A percentile compares a stretch with the other conserved stretches of the same genome.
Evolutionary conservation across 116 monocot genomes (phyloP).

Genomic region (Phalaenopsis hybrid): DNA sequence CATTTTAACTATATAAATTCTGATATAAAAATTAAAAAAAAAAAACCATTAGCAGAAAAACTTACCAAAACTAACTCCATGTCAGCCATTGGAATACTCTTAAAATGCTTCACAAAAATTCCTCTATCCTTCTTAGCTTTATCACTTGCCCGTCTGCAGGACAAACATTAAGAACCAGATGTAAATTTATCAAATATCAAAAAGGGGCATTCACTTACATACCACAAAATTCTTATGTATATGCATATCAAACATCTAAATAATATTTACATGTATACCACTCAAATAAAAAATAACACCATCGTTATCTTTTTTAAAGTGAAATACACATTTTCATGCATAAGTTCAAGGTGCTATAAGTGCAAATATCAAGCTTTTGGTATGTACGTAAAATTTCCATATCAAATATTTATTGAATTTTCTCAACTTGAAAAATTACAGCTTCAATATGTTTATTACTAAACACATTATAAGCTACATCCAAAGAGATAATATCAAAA

Average conservation of each 20-base stretch:
- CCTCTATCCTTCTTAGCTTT: constrained; percentile 45
- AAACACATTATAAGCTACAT: neutral
- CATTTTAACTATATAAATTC: neutral
- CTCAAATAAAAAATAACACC: too few relatives aligned
- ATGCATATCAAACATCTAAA: too few relatives aligned
- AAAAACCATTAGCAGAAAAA: constrained; percentile 1
- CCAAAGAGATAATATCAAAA: neutral
- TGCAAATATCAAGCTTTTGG: too few relatives aligned
- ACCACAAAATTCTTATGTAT: too few relatives aligned
- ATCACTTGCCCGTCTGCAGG: constrained; percentile 47
- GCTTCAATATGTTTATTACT: neutral
- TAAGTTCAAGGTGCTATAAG: too few relatives aligned
- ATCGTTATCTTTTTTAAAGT: too few relatives aligned
- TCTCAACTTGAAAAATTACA: neutral
- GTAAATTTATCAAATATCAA: neutral
- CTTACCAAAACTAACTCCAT: constrained; percentile 91
- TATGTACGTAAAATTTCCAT: too few relatives aligned
- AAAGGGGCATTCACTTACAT: neutral
- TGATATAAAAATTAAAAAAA: neutral
- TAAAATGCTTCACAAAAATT: constrained; percentile 79
- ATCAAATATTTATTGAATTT: neutral
- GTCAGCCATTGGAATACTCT: constrained; percentile 89
- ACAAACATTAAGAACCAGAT: constrained; percentile 6
- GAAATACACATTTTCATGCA: too few relatives aligned
- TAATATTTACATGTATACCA: too few relatives aligned